Conservation (phyloP, 148 eudicot genomes). For the Heliosperma pusillum region DNA sequence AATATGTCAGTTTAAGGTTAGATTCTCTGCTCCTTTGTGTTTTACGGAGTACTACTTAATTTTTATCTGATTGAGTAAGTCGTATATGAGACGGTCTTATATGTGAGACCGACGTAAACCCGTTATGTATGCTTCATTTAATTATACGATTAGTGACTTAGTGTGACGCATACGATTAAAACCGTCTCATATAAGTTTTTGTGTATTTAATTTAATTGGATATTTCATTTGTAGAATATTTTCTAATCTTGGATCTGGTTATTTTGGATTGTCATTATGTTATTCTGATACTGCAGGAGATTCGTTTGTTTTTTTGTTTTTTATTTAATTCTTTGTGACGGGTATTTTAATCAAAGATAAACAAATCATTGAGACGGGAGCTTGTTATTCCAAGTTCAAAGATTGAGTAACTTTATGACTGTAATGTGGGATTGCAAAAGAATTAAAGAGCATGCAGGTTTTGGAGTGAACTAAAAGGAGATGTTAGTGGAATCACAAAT, state of each 20-base stretch:
- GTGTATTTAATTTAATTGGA: slow-evolving; percentile 20
- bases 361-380: no score
- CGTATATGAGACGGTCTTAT: no score
- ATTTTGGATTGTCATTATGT: background rate
- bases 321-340: no score
- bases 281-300: no score
- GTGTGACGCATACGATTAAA: no score
- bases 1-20: slow-evolving; percentile 23
- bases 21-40: background rate
- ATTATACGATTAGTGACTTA: no score
- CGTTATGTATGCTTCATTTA: no score
- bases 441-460: background rate
- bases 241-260: slow-evolving; percentile 23
- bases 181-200: background rate
- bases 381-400: background rate
- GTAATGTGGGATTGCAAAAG: slow-evolving; percentile 2
- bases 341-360: no score
- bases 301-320: background rate
- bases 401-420: slow-evolving; percentile 6
- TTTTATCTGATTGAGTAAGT: background rate
- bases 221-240: slow-evolving; percentile 24
- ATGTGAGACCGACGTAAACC: no score
- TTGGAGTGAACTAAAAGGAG: background rate
- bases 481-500: background rate
- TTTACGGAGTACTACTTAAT: background rate